phyloP scores from a whole-genome alignment of 257 asterid species.

The Schizonepeta tenuifolia region DNA sequence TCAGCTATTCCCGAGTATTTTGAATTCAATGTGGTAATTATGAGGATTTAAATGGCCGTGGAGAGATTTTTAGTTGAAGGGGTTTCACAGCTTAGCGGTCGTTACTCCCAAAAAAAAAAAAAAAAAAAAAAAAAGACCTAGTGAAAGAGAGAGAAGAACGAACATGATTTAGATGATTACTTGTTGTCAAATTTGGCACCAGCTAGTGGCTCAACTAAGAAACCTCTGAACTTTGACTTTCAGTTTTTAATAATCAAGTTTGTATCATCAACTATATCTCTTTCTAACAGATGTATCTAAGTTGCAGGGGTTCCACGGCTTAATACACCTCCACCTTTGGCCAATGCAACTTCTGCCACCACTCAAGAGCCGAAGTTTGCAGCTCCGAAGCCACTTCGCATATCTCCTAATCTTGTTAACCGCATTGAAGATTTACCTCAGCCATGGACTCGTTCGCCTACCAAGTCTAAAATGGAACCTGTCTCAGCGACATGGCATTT shows the following conservation, averaged over 20 bases:
- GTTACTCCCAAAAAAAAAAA: too few species aligned
- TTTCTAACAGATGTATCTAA: constrained; percentile 32
- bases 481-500: constrained; percentile 86
- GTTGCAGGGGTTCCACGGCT: constrained; percentile 96
- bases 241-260: constrained; percentile 8
- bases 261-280: constrained; percentile 15
- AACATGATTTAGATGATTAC: too few species aligned
- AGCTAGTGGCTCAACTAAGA: too few species aligned
- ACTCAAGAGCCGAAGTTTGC: constrained; percentile 58
- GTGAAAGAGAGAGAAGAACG: neutral
- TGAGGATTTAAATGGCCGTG: constrained; percentile 26
- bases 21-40: constrained; percentile 6
- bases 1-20: constrained; percentile 19
- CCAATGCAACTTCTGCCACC: constrained; percentile 47
- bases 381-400: constrained; percentile 94
- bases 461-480: constrained; percentile 91
- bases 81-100: neutral
- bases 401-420: constrained; percentile 72
- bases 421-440: constrained; percentile 87
- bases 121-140: neutral
- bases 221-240: neutral
- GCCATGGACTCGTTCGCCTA: constrained; percentile 99
- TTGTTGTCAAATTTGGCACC: too few species aligned
- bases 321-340: constrained; percentile 88
- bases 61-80: constrained; percentile 17